phyloP scores from a whole-genome alignment of 2,329 filamentous ascomycete species.

The Fusarium tjaetaba region DNA sequence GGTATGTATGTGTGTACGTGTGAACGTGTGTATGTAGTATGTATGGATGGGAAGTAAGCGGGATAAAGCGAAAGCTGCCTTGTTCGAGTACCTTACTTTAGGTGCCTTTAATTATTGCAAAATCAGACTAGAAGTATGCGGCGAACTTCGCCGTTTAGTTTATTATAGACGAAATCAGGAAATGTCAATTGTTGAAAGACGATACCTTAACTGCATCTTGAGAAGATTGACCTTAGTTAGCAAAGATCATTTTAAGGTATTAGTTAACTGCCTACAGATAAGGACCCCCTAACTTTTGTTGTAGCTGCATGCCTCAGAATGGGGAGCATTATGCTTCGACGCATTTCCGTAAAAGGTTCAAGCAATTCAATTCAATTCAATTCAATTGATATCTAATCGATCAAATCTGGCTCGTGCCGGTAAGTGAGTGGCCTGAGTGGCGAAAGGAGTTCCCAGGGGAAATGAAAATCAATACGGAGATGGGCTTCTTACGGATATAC shows the following conservation, averaged over 20 bases:
- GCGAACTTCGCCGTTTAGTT: not conserved
- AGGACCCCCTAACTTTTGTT: not conserved
- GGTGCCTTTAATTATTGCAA: not conserved
- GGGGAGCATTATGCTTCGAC: no score
- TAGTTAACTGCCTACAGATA: not conserved
- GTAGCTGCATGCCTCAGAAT: not conserved
- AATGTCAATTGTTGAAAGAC: not conserved
- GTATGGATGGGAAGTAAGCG: conserved; percentile 1
- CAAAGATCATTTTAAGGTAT: not conserved
- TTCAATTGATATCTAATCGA: not conserved
- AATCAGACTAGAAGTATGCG: conserved; percentile 14
- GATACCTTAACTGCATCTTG: not conserved
- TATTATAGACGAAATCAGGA: conserved; percentile 20
- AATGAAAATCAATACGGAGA: not conserved
- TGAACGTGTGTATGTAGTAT: not conserved
- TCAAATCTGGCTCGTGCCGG: not conserved
- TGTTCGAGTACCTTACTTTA: conserved; percentile 4
- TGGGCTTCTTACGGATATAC: not conserved
- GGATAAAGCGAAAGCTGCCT: not conserved
- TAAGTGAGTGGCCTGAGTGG: not conserved
- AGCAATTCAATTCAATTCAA: not conserved
- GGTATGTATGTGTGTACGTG: conserved; percentile 3
- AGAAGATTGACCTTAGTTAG: not conserved
- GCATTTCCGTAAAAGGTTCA: not conserved
- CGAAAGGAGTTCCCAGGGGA: not conserved